Conservation (phyloP, 139 green algal genomes). For the Eudorina sp. region DNA sequence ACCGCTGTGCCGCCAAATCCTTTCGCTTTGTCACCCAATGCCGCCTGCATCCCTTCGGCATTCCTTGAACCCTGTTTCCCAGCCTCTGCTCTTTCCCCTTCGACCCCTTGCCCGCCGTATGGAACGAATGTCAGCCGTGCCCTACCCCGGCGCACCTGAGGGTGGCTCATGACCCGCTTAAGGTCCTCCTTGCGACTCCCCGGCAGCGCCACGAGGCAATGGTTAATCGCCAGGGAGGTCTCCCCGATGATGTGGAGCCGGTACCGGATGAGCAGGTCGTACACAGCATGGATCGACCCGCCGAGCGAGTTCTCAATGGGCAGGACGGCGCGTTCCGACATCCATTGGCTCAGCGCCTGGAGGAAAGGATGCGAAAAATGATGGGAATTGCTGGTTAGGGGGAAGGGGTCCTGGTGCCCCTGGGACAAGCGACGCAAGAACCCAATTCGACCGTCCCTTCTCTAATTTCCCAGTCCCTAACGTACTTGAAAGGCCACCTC, state of each 20-base stretch:
- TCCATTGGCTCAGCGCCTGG: slow-evolving; percentile 75
- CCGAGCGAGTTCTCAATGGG: slow-evolving; percentile 79
- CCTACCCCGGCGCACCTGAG: slow-evolving; percentile 76
- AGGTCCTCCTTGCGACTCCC: slow-evolving; percentile 85
- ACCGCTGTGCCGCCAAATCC: too few species aligned
- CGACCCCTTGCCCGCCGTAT: too few species aligned
- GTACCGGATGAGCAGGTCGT: slow-evolving; percentile 84
- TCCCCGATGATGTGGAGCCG: slow-evolving; percentile 93
- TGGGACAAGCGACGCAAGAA: too few species aligned
- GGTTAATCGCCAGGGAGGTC: slow-evolving; percentile 86
- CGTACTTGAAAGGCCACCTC: slow-evolving; percentile 93
- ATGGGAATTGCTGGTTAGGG: too few species aligned
- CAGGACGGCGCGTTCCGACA: slow-evolving; percentile 73
- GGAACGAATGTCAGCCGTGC: too few species aligned
- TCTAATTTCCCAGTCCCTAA: not conserved
- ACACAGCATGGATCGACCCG: slow-evolving; percentile 74
- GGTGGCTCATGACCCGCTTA: slow-evolving; percentile 90
- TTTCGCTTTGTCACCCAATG: too few species aligned
- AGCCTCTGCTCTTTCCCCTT: too few species aligned
- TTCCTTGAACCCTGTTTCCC: too few species aligned
- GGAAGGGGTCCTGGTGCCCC: too few species aligned
- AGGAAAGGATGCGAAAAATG: too few species aligned
- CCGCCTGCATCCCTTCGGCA: too few species aligned
- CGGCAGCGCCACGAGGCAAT: slow-evolving; percentile 96
- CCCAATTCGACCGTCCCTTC: too few species aligned